Base-by-base conservation (phyloP, 371 early-diverging fungal species). In the Mucor mucedo region DNA sequence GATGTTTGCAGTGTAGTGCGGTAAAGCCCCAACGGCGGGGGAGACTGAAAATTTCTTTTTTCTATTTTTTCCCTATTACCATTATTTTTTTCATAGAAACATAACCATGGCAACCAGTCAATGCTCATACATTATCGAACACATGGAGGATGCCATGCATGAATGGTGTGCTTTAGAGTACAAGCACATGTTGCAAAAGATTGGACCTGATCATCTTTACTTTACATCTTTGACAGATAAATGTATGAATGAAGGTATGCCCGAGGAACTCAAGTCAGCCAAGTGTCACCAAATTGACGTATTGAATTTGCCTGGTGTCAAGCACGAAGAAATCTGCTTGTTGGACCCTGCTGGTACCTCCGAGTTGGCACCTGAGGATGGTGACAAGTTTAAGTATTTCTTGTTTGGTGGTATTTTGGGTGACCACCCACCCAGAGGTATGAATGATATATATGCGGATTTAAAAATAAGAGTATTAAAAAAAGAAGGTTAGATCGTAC, bases 341-440 rank as follows among this genome's bases (percentile, higher is more conserved):
- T 73, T 91, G 45, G 92, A 93, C 70, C 92, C 92, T 39, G 66
- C 85, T 10, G 86, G 87, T 5, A 76, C 76, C 5, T 61, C 80
- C 49, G 80, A 81, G 32, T 78, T 93, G 45, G 52, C 72, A 35
- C 91, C 92, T 29, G 87, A 82, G 55, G 93, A 93, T 71, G 91
- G 78, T 16, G 83, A 84, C 16, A 74, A 70, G 13, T 93, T 82
- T 63, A 87, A 90, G 33, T 91, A 85, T 71, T 84, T 91, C 60
- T 73, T 93, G 66, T 93, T 93, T 82, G 93, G 93, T 21, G 93
- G 93, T 40, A 93, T 93, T 61, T 71, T 92, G 52, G 89, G 90
- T 50, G 87, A 83, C 70, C 83, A 85, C 67, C 89, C 89, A 45
- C 89, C 89, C 53, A 75, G 83, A 79, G 89, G 89, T 87, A 78